Evolutionary conservation across 805 yeast genomes (phyloP), one percentile per base, ranked within the genome.

Genomic region (Wickerhamomyces chambardii): DNA sequence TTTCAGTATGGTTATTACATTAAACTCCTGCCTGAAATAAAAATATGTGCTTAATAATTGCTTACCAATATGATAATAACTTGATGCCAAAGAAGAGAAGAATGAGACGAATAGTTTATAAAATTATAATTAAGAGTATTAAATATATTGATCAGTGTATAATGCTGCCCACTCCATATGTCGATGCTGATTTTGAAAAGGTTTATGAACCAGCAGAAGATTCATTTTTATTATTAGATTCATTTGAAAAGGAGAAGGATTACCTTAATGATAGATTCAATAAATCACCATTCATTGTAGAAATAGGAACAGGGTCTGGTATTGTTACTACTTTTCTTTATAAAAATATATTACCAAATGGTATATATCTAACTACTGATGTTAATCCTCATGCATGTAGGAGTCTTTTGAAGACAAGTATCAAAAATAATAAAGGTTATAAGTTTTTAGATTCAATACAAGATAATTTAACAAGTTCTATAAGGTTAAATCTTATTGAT

Each of bases 161-260:
- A n/a, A 87, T 87, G 96, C 65, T 84, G 4, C 78, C 92, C 5
- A 89, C 97, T 0, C 97, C 97, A 1, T 55, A 57, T 7, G 63
- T 82, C 2, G 56, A 64, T 15, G 68, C 78, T 15, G 81, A 82
- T 48, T 73, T 68, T 41, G 77, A 71, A n/a, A 69, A 68, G 45
- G 95, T 90, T 4, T 92, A 92, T 54, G 98, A 92, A 51, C 97
- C 98, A 0, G 74, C 95, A 0, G 98, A 92, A 48, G 98, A 92
- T 61, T 75, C 95, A 7, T 92, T 81, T 51, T 71, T 90, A 9
- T 63, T 92, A 9, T 58, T 92, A 30, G 98, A 92, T 53, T 66
- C 81, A 14, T 64, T 92, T 32, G 97, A 92, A 49, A 54, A 63
- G 29, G 81, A 84, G 34, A 55, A 51, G 31, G 46, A 41, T 2